These are phyloP conservation scores for Fusarium penzigii DNA, from an alignment of 2,329 filamentous ascomycete species.

Conservation along the genomic window DNA sequence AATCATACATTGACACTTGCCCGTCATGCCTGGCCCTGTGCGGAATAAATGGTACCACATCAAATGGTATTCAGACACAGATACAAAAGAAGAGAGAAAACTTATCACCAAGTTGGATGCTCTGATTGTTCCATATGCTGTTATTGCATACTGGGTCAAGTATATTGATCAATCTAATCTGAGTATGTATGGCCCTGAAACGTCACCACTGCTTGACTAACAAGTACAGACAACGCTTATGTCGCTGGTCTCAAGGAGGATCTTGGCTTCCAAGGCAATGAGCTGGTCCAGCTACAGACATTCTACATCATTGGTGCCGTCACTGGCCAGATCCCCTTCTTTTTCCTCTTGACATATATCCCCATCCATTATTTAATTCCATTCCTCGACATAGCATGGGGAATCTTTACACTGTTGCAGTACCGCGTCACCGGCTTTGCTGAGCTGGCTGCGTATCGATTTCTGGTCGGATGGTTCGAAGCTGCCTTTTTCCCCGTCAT, in stretches of 20 bases:
- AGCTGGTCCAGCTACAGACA: constrained; percentile 56
- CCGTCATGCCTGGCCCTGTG: too few relatives aligned
- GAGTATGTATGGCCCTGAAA: constrained; percentile 6
- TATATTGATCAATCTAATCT: constrained; percentile 30
- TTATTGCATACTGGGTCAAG: constrained; percentile 29
- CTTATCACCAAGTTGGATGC: constrained; percentile 51
- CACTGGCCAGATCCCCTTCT: constrained; percentile 52
- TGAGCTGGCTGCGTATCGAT: constrained; percentile 54
- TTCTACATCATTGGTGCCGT: constrained; percentile 50
- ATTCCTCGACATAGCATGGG: constrained; percentile 54
- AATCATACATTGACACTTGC: too few relatives aligned
- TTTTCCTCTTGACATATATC: constrained; percentile 48
- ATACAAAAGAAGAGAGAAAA: constrained; percentile 14
- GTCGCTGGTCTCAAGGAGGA: constrained; percentile 56
- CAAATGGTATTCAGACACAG: constrained; percentile 12
- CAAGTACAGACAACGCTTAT: constrained; percentile 51
- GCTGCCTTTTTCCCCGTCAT: constrained; percentile 42
- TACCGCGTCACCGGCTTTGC: constrained; percentile 50
- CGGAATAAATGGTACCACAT: neutral
- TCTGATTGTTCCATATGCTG: constrained; percentile 41
- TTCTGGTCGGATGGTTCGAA: constrained; percentile 56
- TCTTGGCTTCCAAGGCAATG: constrained; percentile 51
- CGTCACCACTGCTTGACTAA: too few relatives aligned
- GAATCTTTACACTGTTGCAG: constrained; percentile 57
- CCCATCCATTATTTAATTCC: constrained; percentile 54